Evolutionary conservation across 495 filamentous ascomycete species (phyloP).

Genomic region (Aspergillus steynii): DNA sequence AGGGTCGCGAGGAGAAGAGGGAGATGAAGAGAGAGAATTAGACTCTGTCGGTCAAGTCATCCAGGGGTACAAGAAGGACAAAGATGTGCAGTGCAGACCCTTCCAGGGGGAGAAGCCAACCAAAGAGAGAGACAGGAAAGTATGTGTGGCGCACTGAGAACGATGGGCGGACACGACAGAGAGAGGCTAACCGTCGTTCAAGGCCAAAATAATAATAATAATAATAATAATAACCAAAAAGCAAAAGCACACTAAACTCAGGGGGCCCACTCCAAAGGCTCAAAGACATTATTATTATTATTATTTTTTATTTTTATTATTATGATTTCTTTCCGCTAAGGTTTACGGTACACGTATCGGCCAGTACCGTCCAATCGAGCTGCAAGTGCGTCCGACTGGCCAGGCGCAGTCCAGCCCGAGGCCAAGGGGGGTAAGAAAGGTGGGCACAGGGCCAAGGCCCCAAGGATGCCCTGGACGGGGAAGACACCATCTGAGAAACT

Average conservation of each 20-base stretch:
- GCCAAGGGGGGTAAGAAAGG: conserved; percentile 4
- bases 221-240: conserved; percentile 10
- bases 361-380: neutral
- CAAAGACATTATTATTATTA: conserved; percentile 11
- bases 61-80: conserved; percentile 17
- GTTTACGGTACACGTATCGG: conserved; percentile 2
- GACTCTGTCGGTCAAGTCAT: conserved; percentile 15
- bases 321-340: neutral
- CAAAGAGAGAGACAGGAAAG: conserved; percentile 12
- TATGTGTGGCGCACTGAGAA: conserved; percentile 14
- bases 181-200: conserved; percentile 3
- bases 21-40: conserved; percentile 26
- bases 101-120: conserved; percentile 12
- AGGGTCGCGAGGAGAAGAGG: conserved; percentile 17
- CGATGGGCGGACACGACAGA: conserved; percentile 16
- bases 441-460: conserved; percentile 4
- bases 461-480: neutral
- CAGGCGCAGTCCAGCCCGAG: conserved; percentile 5
- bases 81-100: conserved; percentile 11
- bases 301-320: conserved; percentile 7
- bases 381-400: neutral
- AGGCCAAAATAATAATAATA: conserved; percentile 6
- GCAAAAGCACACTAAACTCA: conserved; percentile 4
- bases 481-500: neutral
- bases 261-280: conserved; percentile 16